Percentiles rank a stretch among this genome's conserved stretches.
phyloP scores from a whole-genome alignment of 2,329 filamentous ascomycete genomes.

The Saccharata proteae region DNA sequence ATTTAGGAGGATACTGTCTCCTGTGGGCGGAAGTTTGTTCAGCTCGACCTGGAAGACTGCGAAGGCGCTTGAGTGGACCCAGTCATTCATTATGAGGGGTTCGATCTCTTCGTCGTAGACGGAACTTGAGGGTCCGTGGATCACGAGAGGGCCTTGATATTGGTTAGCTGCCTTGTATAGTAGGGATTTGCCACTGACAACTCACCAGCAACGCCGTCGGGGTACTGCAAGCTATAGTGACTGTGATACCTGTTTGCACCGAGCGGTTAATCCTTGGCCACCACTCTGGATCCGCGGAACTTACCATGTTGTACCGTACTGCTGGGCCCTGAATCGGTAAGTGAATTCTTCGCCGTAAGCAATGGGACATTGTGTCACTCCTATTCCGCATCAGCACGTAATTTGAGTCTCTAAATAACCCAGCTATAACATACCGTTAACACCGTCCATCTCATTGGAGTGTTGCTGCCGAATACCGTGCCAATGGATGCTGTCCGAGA shows the following conservation, averaged over 20 bases:
- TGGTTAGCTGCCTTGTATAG: no score
- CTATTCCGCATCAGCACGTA: conserved; percentile 10
- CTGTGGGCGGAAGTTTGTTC: background rate
- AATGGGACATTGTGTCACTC: conserved; percentile 23
- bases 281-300: no score
- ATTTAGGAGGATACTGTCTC: conserved; percentile 6
- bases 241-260: conserved; percentile 27
- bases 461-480: conserved; percentile 21
- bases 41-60: conserved; percentile 6
- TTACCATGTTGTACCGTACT: conserved; percentile 22
- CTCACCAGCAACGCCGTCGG: conserved; percentile 30
- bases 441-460: conserved; percentile 24
- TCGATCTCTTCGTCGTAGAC: conserved; percentile 51
- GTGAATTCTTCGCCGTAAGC: conserved; percentile 18
- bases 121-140: conserved; percentile 30
- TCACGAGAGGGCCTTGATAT: conserved; percentile 25
- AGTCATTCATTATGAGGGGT: conserved; percentile 48
- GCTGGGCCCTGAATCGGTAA: conserved; percentile 18
- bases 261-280: no score
- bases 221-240: conserved; percentile 31
- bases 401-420: no score
- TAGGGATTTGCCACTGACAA: no score
- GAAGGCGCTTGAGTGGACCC: conserved; percentile 39
- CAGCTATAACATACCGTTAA: conserved; percentile 9
- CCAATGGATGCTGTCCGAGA: conserved; percentile 15